phyloP scores from a whole-genome alignment of 2,329 filamentous ascomycete genomes.

The Delphinella strobiligena region DNA sequence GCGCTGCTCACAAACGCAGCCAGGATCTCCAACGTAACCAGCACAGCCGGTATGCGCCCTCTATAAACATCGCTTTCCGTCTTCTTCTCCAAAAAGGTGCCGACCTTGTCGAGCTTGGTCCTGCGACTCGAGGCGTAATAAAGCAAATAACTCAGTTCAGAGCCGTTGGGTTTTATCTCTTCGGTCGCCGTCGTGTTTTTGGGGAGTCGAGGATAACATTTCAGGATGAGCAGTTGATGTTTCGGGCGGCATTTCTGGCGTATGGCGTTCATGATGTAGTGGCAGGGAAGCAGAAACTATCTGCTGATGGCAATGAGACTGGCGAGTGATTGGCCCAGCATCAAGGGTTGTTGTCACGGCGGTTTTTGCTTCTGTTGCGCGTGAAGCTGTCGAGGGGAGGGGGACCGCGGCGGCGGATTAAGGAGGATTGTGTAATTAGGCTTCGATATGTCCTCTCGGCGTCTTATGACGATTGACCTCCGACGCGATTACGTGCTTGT shows the following conservation, averaged over 20 bases:
- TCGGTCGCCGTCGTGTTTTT: conserved; percentile 58
- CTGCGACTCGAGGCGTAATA: conserved; percentile 93
- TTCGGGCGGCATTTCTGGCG: conserved; percentile 66
- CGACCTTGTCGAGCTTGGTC: conserved; percentile 93
- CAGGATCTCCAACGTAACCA: conserved; percentile 88
- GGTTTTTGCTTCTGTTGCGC: background rate
- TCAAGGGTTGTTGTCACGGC: background rate
- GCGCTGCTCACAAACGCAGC: conserved; percentile 79
- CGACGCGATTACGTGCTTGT: too few relatives aligned
- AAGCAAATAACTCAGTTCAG: conserved; percentile 90
- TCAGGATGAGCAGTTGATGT: conserved; percentile 90
- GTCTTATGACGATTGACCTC: too few relatives aligned
- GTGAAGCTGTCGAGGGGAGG: too few relatives aligned
- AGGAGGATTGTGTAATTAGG: too few relatives aligned
- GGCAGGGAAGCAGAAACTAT: background rate
- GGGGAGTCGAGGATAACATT: conserved; percentile 87
- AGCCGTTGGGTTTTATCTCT: conserved; percentile 90
- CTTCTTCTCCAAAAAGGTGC: conserved; percentile 87
- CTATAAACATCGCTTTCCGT: conserved; percentile 86
- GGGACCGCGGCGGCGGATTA: too few relatives aligned
- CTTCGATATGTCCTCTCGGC: too few relatives aligned
- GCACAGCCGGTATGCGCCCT: conserved; percentile 69
- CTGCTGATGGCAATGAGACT: background rate
- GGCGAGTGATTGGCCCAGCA: background rate
- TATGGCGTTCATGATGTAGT: conserved; percentile 43